Base-by-base conservation (phyloP, 768 basidiomycete genomes). In the Postia placenta region DNA sequence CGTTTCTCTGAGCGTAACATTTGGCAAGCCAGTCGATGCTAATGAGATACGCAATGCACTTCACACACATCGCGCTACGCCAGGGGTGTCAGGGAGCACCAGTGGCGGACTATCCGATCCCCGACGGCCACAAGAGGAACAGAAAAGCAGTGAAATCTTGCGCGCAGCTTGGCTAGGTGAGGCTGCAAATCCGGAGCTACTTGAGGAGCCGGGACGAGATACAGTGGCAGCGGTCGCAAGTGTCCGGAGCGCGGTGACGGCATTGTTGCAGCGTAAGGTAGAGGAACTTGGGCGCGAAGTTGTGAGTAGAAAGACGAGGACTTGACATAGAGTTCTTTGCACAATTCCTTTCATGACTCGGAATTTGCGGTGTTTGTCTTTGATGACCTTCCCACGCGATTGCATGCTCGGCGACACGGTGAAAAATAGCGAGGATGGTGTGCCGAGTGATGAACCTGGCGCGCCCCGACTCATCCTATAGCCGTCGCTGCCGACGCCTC, bases 1-100 rank as follows among this genome's bases (percentile, higher is more conserved):
- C 53, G 69, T 79, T 11, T 69, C 69, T 28, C 72, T 96, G 28
- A 80, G 80, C 56, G 75, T 97, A 45, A 83, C 87, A 0, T 86
- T 95, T 58, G 94, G 93, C 19, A 67, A 80, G 35, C 91, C 92
- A 1, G 68, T 94, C 42, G 72, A 77, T 20, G 50, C 69, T 0
- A 64, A 69, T 25, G 64, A 67, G 33, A 60, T 80, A 37, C 47
- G 50, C 23, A 53, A 35, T 38, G 57, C 63, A 17, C 53, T 67
- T 6, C 20, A 19, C 5, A 36, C 38, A 14, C 44, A 48, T 4
- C 15, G 42, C 4, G 33, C 35, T 3, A 27, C 48, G 6, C 55
- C 53, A 2, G 47, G 41, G 3, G 42, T 43, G 17, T 36, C 49
- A 3, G 44, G 6, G 3, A 44, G 50, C 47, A 23, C 41, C 1